Evolutionary conservation across 176 grass and related monocot genomes (phyloP).

Genomic region (Carex kokanica): DNA sequence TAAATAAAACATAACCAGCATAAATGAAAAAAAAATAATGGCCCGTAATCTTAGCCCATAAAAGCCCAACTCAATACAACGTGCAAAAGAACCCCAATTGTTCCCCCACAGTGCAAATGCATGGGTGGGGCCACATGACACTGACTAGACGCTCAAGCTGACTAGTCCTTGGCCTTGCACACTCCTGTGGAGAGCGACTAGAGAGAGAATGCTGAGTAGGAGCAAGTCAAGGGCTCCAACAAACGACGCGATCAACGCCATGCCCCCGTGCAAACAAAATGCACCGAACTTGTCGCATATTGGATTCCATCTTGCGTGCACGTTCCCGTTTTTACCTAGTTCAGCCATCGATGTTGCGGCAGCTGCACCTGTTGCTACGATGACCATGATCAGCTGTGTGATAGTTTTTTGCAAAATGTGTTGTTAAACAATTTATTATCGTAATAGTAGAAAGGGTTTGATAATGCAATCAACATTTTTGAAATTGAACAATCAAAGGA

Average conservation of each 20-base stretch:
- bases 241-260: conserved; percentile 51
- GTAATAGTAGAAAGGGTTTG: too few species aligned
- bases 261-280: conserved; percentile 63
- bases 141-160: conserved; percentile 13
- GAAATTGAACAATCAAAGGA: not conserved
- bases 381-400: conserved; percentile 47
- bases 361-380: conserved; percentile 54
- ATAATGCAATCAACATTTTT: too few species aligned
- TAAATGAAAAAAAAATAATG: not conserved
- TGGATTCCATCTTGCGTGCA: conserved; percentile 77
- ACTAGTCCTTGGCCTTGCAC: conserved; percentile 32
- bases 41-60: not conserved
- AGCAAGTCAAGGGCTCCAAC: conserved; percentile 44
- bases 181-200: conserved; percentile 19
- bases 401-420: not conserved
- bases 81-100: not conserved
- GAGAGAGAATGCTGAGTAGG: conserved; percentile 41
- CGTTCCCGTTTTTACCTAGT: conserved; percentile 75
- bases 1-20: not conserved
- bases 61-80: not conserved
- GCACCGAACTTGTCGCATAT: conserved; percentile 64
- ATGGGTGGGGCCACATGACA: not conserved
- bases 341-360: conserved; percentile 57
- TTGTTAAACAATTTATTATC: not conserved
- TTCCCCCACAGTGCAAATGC: conserved; percentile 1